These are phyloP conservation scores for Parathielavia hyrcaniae DNA, from an alignment of 495 filamentous ascomycete species.

Conservation along the genomic window DNA sequence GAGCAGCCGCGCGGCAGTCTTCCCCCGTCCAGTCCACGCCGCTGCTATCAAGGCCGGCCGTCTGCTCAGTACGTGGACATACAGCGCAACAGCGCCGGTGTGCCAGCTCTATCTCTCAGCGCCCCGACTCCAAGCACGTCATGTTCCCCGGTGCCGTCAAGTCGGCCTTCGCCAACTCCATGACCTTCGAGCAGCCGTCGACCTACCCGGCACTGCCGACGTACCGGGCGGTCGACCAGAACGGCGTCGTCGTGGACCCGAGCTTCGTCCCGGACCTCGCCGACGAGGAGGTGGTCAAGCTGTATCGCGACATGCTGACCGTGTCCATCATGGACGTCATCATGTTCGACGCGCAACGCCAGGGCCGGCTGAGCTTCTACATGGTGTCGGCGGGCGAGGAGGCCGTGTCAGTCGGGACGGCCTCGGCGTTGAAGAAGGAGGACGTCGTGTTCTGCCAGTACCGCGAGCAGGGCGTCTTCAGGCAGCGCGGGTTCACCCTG, in stretches of 20 bases:
- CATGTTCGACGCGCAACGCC: constrained; percentile 80
- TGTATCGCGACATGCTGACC: constrained; percentile 56
- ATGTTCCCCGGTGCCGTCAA: constrained; percentile 93
- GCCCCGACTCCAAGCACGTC: constrained; percentile 65
- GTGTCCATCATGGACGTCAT: constrained; percentile 91
- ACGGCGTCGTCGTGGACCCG: constrained; percentile 73
- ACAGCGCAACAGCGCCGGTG: constrained; percentile 16
- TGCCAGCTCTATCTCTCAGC: constrained; percentile 49
- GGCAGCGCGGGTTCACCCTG: constrained; percentile 81
- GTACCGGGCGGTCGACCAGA: constrained; percentile 78
- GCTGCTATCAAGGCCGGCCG: not conserved
- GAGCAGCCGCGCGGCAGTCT: not conserved
- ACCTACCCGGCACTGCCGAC: constrained; percentile 68
- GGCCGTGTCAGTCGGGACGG: constrained; percentile 82
- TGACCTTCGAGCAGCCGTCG: constrained; percentile 68
- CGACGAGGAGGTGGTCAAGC: constrained; percentile 62
- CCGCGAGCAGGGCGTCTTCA: constrained; percentile 83
- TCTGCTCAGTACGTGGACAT: not conserved
- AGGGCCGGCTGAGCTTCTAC: constrained; percentile 87
- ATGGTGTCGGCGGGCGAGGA: constrained; percentile 98
- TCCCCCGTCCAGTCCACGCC: not conserved
- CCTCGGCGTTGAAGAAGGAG: constrained; percentile 69
- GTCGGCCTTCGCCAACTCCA: constrained; percentile 76
- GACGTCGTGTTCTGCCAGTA: constrained; percentile 96
- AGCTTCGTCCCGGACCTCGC: constrained; percentile 55